Evolutionary conservation across 2,329 filamentous ascomycete species (phyloP).

Genomic region (Graphiopsis chlorocephala): DNA sequence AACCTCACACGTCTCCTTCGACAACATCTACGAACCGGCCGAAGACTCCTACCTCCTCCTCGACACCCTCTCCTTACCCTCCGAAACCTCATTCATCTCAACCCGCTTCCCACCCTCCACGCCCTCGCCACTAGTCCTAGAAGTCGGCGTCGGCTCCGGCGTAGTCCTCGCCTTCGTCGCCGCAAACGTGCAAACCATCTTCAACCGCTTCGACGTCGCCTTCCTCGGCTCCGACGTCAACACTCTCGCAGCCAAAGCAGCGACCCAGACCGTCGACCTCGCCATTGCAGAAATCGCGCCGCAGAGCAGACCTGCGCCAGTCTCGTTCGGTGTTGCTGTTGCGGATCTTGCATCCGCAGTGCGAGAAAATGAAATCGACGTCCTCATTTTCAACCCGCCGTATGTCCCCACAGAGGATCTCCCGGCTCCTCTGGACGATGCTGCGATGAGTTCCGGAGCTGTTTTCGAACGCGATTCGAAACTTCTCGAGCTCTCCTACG

Average conservation of each 20-base stretch:
- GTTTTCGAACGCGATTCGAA: slow-evolving; percentile 77
- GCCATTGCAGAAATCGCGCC: slow-evolving; percentile 41
- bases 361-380: slow-evolving; percentile 62
- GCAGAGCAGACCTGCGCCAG: background rate
- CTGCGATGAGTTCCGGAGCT: slow-evolving; percentile 16
- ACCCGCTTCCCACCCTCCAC: slow-evolving; percentile 52
- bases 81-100: slow-evolving; percentile 68
- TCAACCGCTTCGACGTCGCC: slow-evolving; percentile 68
- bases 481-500: slow-evolving; percentile 81
- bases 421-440: slow-evolving; percentile 43
- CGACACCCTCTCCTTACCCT: slow-evolving; percentile 75
- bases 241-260: slow-evolving; percentile 74
- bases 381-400: slow-evolving; percentile 94
- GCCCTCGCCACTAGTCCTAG: slow-evolving; percentile 62
- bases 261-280: slow-evolving; percentile 62
- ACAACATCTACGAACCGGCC: slow-evolving; percentile 87
- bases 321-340: slow-evolving; percentile 59
- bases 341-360: slow-evolving; percentile 69
- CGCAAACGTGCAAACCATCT: slow-evolving; percentile 69
- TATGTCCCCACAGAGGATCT: slow-evolving; percentile 85
- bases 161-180: slow-evolving; percentile 87
- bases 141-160: slow-evolving; percentile 88
- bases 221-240: slow-evolving; percentile 83
- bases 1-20: slow-evolving; percentile 85
- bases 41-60: slow-evolving; percentile 95